Evolutionary conservation across 75 land plant species (phyloP), one percentile per base, ranked within the genome.

Genomic region (Selaginella moellendorffii): DNA sequence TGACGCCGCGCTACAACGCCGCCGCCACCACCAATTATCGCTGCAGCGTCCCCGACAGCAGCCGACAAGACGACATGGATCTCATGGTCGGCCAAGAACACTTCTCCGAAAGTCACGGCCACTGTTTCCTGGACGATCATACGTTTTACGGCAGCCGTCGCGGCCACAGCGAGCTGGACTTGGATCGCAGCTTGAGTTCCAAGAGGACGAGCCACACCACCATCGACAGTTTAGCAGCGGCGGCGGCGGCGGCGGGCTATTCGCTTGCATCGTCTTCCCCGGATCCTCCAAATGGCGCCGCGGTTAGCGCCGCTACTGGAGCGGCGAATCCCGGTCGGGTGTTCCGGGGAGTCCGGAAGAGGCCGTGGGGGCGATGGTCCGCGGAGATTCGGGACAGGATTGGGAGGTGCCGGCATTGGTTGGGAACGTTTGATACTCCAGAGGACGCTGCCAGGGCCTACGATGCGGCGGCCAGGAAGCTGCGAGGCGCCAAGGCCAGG

Each of bases 341-440:
- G 59, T 65, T 65, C 67, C 31, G 67, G 24, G 67, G 67, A 2
- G 67, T 65, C 23, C 54, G 67, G 67, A 65, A 0, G 67, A 51
- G 67, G 67, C 67, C 67, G 12, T 65, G 67, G 67, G 78, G 78
- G 22, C 10, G 74, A 26, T 76, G 74, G 74, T 66, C 78, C 30
- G 78, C 78, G 29, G 78, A 76, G 56, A 76, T 76, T 30, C 78
- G 78, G 0, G 74, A 71, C 27, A 67, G 69, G 1, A 66, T 25
- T 29, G 56, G 54, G 19, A 24, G 78, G 27, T 72, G 68, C 19
- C 29, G 74, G 1, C 54, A 72, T 0, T 77, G 79, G 76, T 51
- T 77, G 25, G 79, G 79, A 9, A 71, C 69, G 0, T 71, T 71
- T 28, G 74, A 71, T 26, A 71, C 69, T 19, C 67, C 74, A 1